These are phyloP conservation scores for Starmerella vaccinii DNA, from an alignment of 805 yeast species.

Conservation along the genomic window DNA sequence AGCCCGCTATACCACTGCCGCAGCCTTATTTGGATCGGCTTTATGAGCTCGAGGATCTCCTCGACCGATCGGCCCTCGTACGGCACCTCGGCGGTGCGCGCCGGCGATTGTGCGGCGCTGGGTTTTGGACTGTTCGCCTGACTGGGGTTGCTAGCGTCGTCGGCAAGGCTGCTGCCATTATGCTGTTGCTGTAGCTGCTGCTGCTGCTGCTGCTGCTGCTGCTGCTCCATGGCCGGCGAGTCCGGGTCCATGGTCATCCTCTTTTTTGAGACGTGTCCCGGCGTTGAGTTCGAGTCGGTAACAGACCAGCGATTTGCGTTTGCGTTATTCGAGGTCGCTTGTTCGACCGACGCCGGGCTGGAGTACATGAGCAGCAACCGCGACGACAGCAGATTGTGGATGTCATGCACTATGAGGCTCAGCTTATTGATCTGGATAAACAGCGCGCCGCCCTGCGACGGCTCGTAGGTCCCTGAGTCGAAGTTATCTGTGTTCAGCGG, in stretches of 20 bases:
- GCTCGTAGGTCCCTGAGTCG: slow-evolving; percentile 28
- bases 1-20: slow-evolving; percentile 31
- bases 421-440: slow-evolving; percentile 31
- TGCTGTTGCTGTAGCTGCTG: neutral
- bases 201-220: neutral
- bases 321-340: slow-evolving; percentile 18
- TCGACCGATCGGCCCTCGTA: slow-evolving; percentile 30
- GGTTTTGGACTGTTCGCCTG: neutral
- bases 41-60: slow-evolving; percentile 62
- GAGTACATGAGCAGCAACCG: slow-evolving; percentile 21
- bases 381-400: slow-evolving; percentile 30
- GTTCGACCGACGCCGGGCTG: slow-evolving; percentile 15
- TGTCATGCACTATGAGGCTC: slow-evolving; percentile 31
- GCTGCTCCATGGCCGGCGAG: neutral
- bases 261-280: neutral
- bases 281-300: too few species aligned
- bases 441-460: slow-evolving; percentile 22
- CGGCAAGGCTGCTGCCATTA: neutral
- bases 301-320: slow-evolving; percentile 8
- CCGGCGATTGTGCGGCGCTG: neutral
- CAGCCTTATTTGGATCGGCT: slow-evolving; percentile 36
- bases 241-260: neutral
- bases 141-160: neutral
- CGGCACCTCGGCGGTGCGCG: neutral
- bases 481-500: slow-evolving; percentile 21